Percentiles rank a stretch among this genome's conserved stretches.
phyloP scores from a whole-genome alignment of 1,139 yeast genomes.

The Geotrichum aggregatum region DNA sequence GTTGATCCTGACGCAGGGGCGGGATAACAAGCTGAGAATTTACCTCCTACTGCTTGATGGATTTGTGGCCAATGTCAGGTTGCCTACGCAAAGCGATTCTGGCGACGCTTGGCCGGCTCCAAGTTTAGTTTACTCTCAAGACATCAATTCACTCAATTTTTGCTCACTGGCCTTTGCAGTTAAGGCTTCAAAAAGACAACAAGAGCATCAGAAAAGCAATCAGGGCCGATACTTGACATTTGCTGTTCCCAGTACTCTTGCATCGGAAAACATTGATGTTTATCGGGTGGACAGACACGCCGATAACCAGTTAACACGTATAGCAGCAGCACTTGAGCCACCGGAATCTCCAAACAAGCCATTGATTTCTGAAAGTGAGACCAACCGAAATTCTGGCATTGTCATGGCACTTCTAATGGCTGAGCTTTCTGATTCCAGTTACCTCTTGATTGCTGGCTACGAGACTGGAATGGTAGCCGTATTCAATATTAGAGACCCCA shows the following conservation, averaged over 20 bases:
- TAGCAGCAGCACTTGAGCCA: conserved; percentile 19
- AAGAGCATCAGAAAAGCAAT: no score
- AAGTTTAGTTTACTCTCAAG: conserved; percentile 37
- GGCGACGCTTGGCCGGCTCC: conserved; percentile 27
- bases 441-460: conserved; percentile 37
- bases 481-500: conserved; percentile 24
- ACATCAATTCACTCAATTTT: conserved; percentile 42
- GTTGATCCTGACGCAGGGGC: conserved; percentile 39
- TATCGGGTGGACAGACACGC: conserved; percentile 26
- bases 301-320: conserved; percentile 26
- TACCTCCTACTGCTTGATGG: conserved; percentile 13
- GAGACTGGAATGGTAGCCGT: conserved; percentile 40
- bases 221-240: conserved; percentile 20
- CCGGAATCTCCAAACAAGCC: conserved; percentile 14
- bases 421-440: conserved; percentile 2
- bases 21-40: conserved; percentile 39
- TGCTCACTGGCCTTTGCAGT: conserved; percentile 35
- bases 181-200: conserved; percentile 1
- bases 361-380: conserved; percentile 3
- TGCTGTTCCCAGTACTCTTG: conserved; percentile 41
- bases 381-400: conserved; percentile 33
- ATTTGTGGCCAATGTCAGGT: conserved; percentile 5
- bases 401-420: conserved; percentile 38
- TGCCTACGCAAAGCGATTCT: conserved; percentile 25
- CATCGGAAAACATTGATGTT: conserved; percentile 39